A percentile compares a stretch with the other conserved stretches of the same genome.
Conservation (phyloP, 2,329 filamentous ascomycete genomes). For the Stachybotrys elegans region DNA sequence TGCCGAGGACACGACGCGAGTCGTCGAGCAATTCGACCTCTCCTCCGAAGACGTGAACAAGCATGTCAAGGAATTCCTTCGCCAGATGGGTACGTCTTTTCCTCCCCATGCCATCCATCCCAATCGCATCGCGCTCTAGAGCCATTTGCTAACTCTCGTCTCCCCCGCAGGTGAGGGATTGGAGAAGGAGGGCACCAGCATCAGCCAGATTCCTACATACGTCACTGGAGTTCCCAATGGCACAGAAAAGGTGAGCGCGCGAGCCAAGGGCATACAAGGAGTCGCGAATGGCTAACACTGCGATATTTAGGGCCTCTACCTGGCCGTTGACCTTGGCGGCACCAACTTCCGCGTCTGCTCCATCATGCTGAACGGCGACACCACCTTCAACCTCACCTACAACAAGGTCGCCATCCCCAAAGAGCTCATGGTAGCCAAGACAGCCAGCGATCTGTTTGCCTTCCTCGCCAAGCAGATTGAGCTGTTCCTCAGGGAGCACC, state of each 20-base stretch:
- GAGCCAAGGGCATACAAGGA: too few relatives aligned
- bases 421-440: constrained; percentile 85
- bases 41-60: constrained; percentile 70
- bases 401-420: constrained; percentile 88
- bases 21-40: constrained; percentile 84
- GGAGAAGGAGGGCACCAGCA: constrained; percentile 66
- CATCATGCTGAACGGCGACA: constrained; percentile 87
- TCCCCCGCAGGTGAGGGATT: constrained; percentile 67
- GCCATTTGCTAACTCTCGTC: constrained; percentile 9
- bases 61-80: constrained; percentile 79
- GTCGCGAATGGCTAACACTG: constrained; percentile 7
- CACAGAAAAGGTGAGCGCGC: constrained; percentile 74
- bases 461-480: constrained; percentile 95
- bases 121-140: constrained; percentile 6
- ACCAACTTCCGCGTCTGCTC: constrained; percentile 99
- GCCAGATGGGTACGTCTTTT: constrained; percentile 63
- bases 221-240: constrained; percentile 95
- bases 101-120: background rate
- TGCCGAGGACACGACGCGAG: constrained; percentile 67
- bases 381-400: constrained; percentile 89
- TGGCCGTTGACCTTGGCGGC: constrained; percentile 95
- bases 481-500: constrained; percentile 78
- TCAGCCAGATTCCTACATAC: constrained; percentile 97
- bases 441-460: constrained; percentile 78
- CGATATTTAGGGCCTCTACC: constrained; percentile 70